Conservation (phyloP, 176 grass and related monocot genomes). For the Thinopyrum elongatum region DNA sequence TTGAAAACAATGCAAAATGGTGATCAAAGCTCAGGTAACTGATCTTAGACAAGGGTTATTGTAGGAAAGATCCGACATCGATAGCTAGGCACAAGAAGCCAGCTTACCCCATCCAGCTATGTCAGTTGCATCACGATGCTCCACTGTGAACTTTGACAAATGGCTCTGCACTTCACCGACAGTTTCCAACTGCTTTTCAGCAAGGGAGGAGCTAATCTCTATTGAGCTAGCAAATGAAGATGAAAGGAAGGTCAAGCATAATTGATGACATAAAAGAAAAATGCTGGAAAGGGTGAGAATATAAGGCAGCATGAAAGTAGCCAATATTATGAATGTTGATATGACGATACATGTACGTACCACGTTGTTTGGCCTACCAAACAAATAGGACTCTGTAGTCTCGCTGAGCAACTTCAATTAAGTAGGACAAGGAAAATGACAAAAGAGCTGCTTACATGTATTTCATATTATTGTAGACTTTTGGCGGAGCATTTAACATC, state of each 20-base stretch:
- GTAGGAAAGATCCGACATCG: neutral
- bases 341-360: neutral
- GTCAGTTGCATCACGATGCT: slow-evolving; percentile 83
- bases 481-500: slow-evolving; percentile 91
- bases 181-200: slow-evolving; percentile 86
- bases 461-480: slow-evolving; percentile 92
- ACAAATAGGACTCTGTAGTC: neutral
- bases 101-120: slow-evolving; percentile 88
- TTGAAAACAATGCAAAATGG: neutral
- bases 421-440: neutral
- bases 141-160: slow-evolving; percentile 81
- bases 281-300: slow-evolving; percentile 4
- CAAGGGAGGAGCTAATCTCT: slow-evolving; percentile 97
- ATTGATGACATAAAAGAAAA: slow-evolving; percentile 13
- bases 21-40: slow-evolving; percentile 5
- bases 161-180: slow-evolving; percentile 83
- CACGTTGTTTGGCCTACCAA: neutral
- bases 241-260: slow-evolving; percentile 42
- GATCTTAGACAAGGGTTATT: neutral
- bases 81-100: slow-evolving; percentile 2
- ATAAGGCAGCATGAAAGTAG: slow-evolving; percentile 4
- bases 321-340: neutral
- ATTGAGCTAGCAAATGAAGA: slow-evolving; percentile 74
- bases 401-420: neutral
- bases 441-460: slow-evolving; percentile 70